These are phyloP conservation scores for Exophiala viscosa DNA, from an alignment of 2,329 filamentous ascomycete species.

Conservation along the genomic window DNA sequence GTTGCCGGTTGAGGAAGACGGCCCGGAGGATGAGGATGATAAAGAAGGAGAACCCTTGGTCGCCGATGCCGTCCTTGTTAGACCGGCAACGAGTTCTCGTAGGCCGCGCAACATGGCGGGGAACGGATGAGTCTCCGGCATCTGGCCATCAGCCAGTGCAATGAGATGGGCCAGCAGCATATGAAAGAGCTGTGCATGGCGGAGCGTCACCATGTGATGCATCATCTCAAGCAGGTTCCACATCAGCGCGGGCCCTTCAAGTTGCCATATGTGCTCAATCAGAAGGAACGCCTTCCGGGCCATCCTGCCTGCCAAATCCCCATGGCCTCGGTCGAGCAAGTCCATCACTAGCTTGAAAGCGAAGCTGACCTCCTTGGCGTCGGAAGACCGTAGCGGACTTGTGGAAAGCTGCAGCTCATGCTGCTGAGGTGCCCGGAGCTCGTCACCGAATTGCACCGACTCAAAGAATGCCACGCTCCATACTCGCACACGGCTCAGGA, in stretches of 20 bases:
- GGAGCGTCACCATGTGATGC: constrained; percentile 4
- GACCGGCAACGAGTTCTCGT: background rate
- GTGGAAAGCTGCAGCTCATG: background rate
- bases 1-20: background rate
- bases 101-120: background rate
- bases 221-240: constrained; percentile 13
- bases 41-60: background rate
- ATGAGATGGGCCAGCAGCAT: constrained; percentile 4
- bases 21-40: background rate
- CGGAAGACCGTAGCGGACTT: background rate
- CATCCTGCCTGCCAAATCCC: constrained; percentile 4
- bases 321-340: constrained; percentile 8
- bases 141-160: constrained; percentile 1
- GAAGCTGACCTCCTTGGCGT: background rate
- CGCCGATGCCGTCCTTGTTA: background rate
- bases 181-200: constrained; percentile 3
- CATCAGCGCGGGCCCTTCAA: constrained; percentile 6
- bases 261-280: constrained; percentile 4
- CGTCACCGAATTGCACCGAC: background rate
- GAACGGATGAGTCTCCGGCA: constrained; percentile 6
- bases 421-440: background rate
- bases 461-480: constrained; percentile 7
- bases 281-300: constrained; percentile 8
- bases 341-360: constrained; percentile 5
- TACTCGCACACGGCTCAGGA: constrained; percentile 4